These are phyloP conservation scores for Scedosporium minutisporum DNA, from an alignment of 2,329 filamentous ascomycete species.

Conservation along the genomic window DNA sequence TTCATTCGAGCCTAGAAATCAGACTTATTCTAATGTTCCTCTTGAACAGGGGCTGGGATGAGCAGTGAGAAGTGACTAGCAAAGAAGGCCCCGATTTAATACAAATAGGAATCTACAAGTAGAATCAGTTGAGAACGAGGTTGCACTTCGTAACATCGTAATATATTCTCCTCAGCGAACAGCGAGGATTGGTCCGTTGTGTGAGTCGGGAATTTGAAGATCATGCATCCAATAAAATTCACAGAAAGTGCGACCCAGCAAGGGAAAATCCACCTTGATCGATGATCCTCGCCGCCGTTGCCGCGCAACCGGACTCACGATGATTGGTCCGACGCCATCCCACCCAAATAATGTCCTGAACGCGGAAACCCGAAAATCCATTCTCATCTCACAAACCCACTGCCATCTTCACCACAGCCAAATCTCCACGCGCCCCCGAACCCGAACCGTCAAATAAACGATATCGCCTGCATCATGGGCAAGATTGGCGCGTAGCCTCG, in stretches of 20 bases:
- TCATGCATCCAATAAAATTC: constrained; percentile 1
- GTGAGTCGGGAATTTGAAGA: background rate
- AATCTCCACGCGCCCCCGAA: constrained; percentile 2
- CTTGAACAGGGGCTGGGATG: too few species aligned
- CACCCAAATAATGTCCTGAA: constrained; percentile 18
- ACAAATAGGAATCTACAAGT: too few species aligned
- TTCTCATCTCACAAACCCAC: constrained; percentile 5
- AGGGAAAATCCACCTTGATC: background rate
- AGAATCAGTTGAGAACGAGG: too few species aligned
- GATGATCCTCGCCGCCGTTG: background rate
- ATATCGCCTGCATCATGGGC: constrained; percentile 2
- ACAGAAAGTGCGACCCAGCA: background rate
- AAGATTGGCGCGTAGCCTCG: constrained; percentile 7
- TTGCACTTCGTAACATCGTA: too few species aligned
- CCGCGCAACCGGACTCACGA: constrained; percentile 16
- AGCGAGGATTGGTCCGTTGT: too few species aligned
- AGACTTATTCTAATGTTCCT: too few species aligned
- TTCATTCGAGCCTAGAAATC: too few species aligned
- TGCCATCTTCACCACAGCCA: constrained; percentile 6
- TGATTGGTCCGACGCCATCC: constrained; percentile 19
- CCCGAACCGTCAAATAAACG: background rate
- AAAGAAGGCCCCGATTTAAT: too few species aligned
- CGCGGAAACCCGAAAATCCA: constrained; percentile 1
- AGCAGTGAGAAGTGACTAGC: too few species aligned
- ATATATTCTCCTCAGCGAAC: too few species aligned